phyloP scores from a whole-genome alignment of 495 filamentous ascomycete genomes.

The Thermothielavioides terrestris region DNA sequence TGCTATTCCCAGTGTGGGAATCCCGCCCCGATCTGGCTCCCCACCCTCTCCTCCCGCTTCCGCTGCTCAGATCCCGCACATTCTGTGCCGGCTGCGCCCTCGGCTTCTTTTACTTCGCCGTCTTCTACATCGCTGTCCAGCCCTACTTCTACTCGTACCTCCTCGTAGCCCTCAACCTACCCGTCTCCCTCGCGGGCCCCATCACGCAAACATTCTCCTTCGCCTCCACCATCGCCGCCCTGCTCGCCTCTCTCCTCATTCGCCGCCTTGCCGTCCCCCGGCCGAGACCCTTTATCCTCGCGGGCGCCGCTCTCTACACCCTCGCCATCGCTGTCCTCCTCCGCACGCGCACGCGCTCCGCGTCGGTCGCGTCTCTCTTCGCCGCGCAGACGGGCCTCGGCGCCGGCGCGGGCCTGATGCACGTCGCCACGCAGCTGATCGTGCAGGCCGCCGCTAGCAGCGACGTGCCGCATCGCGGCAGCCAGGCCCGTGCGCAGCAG shows the following conservation, averaged over 20 bases:
- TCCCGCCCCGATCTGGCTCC: constrained; percentile 41
- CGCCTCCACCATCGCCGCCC: constrained; percentile 43
- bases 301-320: constrained; percentile 49
- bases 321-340: constrained; percentile 58
- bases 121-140: constrained; percentile 54
- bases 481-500: constrained; percentile 15
- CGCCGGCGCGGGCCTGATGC: constrained; percentile 48
- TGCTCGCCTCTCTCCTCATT: constrained; percentile 47
- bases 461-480: neutral
- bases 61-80: constrained; percentile 51
- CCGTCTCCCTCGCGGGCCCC: constrained; percentile 43
- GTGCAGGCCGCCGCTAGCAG: constrained; percentile 40
- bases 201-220: constrained; percentile 46
- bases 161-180: constrained; percentile 54
- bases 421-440: constrained; percentile 53
- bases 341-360: constrained; percentile 48
- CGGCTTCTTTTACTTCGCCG: constrained; percentile 48
- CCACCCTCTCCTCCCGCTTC: constrained; percentile 50
- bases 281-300: constrained; percentile 29
- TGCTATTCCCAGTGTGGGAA: constrained; percentile 54
- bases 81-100: constrained; percentile 53
- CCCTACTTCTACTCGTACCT: constrained; percentile 56
- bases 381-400: constrained; percentile 65
- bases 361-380: constrained; percentile 48
- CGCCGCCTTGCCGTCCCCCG: constrained; percentile 34